These are phyloP conservation scores for Clavariopsis aquatica DNA, from an alignment of 495 filamentous ascomycete genomes.

Conservation along the genomic window DNA sequence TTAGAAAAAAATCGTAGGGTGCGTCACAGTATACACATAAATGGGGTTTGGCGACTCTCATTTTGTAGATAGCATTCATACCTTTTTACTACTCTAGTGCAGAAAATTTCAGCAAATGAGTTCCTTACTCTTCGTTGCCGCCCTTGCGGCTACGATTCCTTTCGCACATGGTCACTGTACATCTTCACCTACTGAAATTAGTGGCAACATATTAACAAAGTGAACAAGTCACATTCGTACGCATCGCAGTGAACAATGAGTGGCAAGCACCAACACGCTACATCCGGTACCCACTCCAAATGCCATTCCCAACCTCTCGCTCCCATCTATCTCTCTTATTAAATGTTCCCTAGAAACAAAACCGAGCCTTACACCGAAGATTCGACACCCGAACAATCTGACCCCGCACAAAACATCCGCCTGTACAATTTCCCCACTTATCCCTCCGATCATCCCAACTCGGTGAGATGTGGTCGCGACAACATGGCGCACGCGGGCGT, in stretches of 20 bases:
- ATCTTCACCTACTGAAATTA: neutral
- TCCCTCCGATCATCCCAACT: constrained; percentile 14
- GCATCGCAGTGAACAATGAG: constrained; percentile 4
- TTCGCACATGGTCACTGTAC: constrained; percentile 14
- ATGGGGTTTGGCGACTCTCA: neutral
- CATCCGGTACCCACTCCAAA: constrained; percentile 21
- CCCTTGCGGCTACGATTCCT: constrained; percentile 10
- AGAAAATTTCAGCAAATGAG: neutral
- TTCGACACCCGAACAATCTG: neutral
- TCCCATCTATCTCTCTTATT: neutral
- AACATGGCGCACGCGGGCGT: constrained; percentile 26
- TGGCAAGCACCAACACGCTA: constrained; percentile 19
- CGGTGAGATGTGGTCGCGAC: constrained; percentile 26
- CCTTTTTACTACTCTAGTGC: neutral
- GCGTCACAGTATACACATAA: neutral
- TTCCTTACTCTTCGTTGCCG: neutral
- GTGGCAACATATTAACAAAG: neutral
- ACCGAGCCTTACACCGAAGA: constrained; percentile 18
- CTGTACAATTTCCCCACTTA: constrained; percentile 23
- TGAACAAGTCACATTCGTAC: constrained; percentile 20
- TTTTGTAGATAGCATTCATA: neutral
- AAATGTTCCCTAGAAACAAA: constrained; percentile 16
- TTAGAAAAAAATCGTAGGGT: neutral
- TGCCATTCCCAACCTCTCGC: neutral
- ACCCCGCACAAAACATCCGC: constrained; percentile 9